phyloP scores from a whole-genome alignment of 345 rosid species.

The Cardamine chenopodiifolia region DNA sequence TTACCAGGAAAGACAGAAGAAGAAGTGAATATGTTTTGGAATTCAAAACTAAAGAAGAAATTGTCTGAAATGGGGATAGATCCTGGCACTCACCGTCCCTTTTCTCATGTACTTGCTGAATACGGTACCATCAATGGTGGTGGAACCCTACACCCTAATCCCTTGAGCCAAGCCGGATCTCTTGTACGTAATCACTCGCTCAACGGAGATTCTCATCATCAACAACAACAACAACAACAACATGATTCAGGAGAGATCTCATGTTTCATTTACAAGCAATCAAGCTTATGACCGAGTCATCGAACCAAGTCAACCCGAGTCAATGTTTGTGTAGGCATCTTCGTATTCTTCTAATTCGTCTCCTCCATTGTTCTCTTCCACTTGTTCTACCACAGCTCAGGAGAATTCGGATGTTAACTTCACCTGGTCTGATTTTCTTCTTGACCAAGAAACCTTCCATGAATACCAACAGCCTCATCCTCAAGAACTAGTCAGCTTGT shows the following conservation, averaged over 20 bases:
- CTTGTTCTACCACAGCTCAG: conserved; percentile 60
- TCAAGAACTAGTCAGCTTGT: conserved; percentile 40
- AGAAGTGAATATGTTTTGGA: conserved; percentile 95
- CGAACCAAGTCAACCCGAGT: conserved; percentile 43
- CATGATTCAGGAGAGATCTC: conserved; percentile 56
- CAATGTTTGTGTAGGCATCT: conserved; percentile 35
- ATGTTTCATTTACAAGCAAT: conserved; percentile 79
- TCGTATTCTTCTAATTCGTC: conserved; percentile 42
- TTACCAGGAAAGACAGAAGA: conserved; percentile 93
- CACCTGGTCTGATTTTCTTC: conserved; percentile 85
- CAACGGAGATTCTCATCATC: conserved; percentile 29
- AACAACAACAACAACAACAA: conserved; percentile 23
- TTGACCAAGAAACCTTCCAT: conserved; percentile 52
- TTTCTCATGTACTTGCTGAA: conserved; percentile 85
- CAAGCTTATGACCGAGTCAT: conserved; percentile 59
- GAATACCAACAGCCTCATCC: conserved; percentile 34
- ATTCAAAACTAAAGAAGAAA: conserved; percentile 84
- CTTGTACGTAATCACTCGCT: conserved; percentile 50
- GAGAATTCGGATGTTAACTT: conserved; percentile 47
- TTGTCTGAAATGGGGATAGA: conserved; percentile 93
- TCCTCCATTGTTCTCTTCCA: conserved; percentile 50
- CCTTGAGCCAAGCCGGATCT: conserved; percentile 52
- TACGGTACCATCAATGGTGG: conserved; percentile 76
- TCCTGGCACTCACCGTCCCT: conserved; percentile 88
- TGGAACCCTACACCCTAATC: conserved; percentile 43